Conservation (phyloP, 495 filamentous ascomycete species). For the Xylaria cubensis region DNA sequence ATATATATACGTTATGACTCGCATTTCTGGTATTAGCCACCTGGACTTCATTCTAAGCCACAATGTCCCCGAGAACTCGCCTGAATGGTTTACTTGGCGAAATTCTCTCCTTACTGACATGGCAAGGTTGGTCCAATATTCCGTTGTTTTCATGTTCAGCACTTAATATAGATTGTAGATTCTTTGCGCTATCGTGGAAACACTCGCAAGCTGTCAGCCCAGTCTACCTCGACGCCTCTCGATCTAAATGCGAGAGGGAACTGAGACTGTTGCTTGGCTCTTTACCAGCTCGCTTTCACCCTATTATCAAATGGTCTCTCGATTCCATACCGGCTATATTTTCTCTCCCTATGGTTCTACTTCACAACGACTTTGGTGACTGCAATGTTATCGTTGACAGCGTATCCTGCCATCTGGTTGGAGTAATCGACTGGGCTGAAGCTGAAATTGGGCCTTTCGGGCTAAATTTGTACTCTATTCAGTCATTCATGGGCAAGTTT, state of each 20-base stretch:
- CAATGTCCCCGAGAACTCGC: constrained; percentile 25
- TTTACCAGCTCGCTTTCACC: background rate
- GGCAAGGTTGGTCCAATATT: constrained; percentile 13
- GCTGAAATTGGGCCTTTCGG: too few relatives aligned
- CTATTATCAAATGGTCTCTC: background rate
- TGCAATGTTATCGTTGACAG: too few relatives aligned
- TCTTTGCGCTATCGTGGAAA: constrained; percentile 21
- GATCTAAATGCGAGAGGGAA: background rate
- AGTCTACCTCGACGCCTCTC: constrained; percentile 10
- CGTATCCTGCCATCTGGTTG: too few relatives aligned
- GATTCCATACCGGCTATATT: background rate
- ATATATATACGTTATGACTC: constrained; percentile 48
- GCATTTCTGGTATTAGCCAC: constrained; percentile 46
- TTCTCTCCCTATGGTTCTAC: background rate
- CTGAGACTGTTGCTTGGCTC: background rate
- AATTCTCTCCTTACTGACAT: constrained; percentile 18
- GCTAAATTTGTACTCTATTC: too few relatives aligned
- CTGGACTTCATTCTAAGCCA: constrained; percentile 46
- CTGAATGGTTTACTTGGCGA: constrained; percentile 23
- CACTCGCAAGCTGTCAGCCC: constrained; percentile 15
- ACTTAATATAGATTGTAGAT: constrained; percentile 14
- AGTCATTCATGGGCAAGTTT: too few relatives aligned
- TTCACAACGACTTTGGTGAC: too few relatives aligned
- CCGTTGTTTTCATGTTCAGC: background rate
- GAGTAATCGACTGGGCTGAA: too few relatives aligned